Evolutionary conservation across 164 flowering plant genomes (phyloP).

Genomic region (Houttuynia cordata): DNA sequence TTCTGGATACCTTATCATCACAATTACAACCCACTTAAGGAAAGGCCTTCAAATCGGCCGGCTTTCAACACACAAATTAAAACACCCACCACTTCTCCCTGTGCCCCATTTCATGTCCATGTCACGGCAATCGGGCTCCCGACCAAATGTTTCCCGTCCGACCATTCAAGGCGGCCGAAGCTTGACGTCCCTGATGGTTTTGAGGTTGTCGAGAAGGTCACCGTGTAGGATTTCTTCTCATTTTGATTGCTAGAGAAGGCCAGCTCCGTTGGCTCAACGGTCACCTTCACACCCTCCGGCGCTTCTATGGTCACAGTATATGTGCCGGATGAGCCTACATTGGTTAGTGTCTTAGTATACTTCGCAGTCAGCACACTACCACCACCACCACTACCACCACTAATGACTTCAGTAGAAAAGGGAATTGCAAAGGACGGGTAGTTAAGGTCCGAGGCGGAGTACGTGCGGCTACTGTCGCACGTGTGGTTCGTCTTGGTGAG

Average conservation of each 20-base stretch:
- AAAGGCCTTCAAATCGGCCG: neutral
- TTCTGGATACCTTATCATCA: neutral
- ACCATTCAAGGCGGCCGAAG: constrained; percentile 52
- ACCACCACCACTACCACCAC: neutral
- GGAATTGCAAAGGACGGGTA: constrained; percentile 79
- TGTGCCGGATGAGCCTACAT: constrained; percentile 54
- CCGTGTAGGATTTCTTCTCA: constrained; percentile 46
- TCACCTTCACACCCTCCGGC: constrained; percentile 26
- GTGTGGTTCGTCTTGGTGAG: constrained; percentile 24
- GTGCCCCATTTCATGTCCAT: constrained; percentile 30
- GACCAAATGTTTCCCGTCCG: constrained; percentile 52
- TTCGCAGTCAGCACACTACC: constrained; percentile 9
- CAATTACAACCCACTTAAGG: neutral
- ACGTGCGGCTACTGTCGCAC: constrained; percentile 33
- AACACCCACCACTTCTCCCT: neutral
- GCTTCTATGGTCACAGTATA: constrained; percentile 36
- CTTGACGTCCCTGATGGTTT: constrained; percentile 40
- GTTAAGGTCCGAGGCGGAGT: constrained; percentile 40
- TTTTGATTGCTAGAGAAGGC: constrained; percentile 22
- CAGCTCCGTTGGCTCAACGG: constrained; percentile 39
- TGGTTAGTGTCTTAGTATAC: constrained; percentile 58
- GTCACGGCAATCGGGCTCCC: constrained; percentile 47
- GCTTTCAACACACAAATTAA: neutral
- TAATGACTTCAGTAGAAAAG: constrained; percentile 28
- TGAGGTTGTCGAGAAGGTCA: constrained; percentile 35